Evolutionary conservation across 441 rosid species (phyloP), one percentile per base, ranked within the genome.

Genomic region (Syzygium syzygioides): DNA sequence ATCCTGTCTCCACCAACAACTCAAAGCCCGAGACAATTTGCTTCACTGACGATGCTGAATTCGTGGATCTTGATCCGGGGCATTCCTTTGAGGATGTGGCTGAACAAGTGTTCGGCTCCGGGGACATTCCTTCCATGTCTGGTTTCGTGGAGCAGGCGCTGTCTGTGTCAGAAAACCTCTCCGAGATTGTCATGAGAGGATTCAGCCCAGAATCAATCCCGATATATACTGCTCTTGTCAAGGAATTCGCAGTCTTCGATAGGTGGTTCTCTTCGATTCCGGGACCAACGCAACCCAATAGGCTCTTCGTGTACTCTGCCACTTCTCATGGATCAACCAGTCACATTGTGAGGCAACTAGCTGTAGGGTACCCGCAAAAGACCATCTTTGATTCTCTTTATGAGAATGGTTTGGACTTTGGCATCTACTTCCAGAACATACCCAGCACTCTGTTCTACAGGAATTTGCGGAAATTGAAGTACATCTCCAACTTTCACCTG

Each of bases 1-100:
- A 98, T 90, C 94, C 96, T 32, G 89, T 96, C 28, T 92, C 95
- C 9, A 93, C 97, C 55, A 90, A 90, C 54, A 90, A 87, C 83
- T 66, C 92, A 14, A 56, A 57, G 41, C 90, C 92, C 3, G 53
- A 92, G 84, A 88, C 94, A 85, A 91, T 98, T 56, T 98, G 98
- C 89, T 97, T 98, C 94, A 93, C 95, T 0, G 97, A 93, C 57
- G 98, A 95, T 68, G 99, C 99, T 13, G 95, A 95, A 90, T 98
- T 95, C 88, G 97, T 96, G 94, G 99, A 98, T 91, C 98, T 98
- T 89, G 99, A 98, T 93, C 99, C 98, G 62, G 99, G 98, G n/a
- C 99, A 98, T 90, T 95, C 99, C 48, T 98, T 98, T 53, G 97
- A 98, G 91, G 99, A 91, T 41, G 99, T 98, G 54, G 91, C 90